These are phyloP conservation scores for Aurifilum marmelostoma DNA, from an alignment of 2,329 filamentous ascomycete species.

Conservation along the genomic window DNA sequence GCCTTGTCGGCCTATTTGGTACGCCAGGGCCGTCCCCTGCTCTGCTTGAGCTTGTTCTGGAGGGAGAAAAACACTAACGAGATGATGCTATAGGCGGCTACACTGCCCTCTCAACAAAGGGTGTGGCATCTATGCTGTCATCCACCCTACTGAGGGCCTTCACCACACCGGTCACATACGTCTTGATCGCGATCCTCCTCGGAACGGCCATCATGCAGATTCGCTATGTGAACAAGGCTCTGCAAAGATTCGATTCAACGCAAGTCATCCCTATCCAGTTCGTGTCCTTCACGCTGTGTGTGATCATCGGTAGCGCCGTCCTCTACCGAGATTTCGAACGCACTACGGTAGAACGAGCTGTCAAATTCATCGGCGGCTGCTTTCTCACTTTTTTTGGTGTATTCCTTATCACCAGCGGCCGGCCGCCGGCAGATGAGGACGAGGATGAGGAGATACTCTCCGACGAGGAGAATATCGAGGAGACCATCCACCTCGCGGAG, in stretches of 20 bases:
- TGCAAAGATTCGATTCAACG: slow-evolving; percentile 94
- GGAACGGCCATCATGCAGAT: slow-evolving; percentile 94
- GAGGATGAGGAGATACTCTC: slow-evolving; percentile 60
- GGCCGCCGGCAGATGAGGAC: slow-evolving; percentile 61
- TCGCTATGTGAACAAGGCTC: slow-evolving; percentile 84
- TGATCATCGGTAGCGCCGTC: slow-evolving; percentile 91
- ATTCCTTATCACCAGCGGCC: slow-evolving; percentile 92
- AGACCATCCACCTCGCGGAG: slow-evolving; percentile 62
- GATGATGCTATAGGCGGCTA: slow-evolving; percentile 69
- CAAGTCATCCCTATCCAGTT: slow-evolving; percentile 98
- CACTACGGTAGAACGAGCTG: slow-evolving; percentile 70
- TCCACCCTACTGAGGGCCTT: slow-evolving; percentile 88
- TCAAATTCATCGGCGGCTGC: slow-evolving; percentile 89
- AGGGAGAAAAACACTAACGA: not conserved
- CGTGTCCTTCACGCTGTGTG: slow-evolving; percentile 92
- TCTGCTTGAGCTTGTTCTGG: not conserved
- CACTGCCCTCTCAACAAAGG: slow-evolving; percentile 95
- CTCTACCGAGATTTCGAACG: slow-evolving; percentile 94
- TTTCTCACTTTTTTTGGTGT: slow-evolving; percentile 92
- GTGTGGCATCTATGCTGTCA: slow-evolving; percentile 91
- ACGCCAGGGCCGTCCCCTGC: slow-evolving; percentile 39
- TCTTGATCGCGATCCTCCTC: slow-evolving; percentile 77
- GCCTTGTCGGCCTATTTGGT: slow-evolving; percentile 93
- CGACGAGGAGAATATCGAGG: slow-evolving; percentile 63
- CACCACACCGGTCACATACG: slow-evolving; percentile 89